A percentile compares a stretch with the other conserved stretches of the same genome.
These are phyloP conservation scores for Calonectria pteridis DNA, from an alignment of 2,329 filamentous ascomycete genomes.

Conservation along the genomic window DNA sequence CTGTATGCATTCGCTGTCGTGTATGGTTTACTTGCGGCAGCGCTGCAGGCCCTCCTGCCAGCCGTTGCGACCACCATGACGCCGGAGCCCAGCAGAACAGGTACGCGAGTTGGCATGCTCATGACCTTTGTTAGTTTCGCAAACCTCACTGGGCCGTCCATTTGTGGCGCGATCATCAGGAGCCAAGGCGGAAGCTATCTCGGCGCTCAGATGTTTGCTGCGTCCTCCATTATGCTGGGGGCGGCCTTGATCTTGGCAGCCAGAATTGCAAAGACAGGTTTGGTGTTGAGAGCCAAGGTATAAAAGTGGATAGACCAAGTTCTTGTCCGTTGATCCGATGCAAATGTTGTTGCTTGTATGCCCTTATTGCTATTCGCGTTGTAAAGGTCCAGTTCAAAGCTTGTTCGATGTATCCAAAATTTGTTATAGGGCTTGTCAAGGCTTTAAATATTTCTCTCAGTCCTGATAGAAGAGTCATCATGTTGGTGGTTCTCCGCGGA, in stretches of 20 bases:
- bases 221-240: conserved; percentile 36
- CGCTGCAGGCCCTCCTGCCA: conserved; percentile 64
- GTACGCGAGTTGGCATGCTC: conserved; percentile 53
- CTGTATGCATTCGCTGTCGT: conserved; percentile 49
- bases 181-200: conserved; percentile 32
- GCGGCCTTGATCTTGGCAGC: conserved; percentile 35
- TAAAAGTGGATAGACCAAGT: conserved; percentile 1
- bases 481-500: neutral
- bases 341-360: neutral
- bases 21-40: conserved; percentile 65
- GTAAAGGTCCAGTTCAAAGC: neutral
- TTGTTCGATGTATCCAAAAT: neutral
- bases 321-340: neutral
- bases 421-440: neutral
- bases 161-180: conserved; percentile 42
- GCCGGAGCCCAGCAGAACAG: conserved; percentile 47
- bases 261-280: conserved; percentile 33
- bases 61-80: conserved; percentile 59
- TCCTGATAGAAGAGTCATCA: neutral
- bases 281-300: conserved; percentile 25
- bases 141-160: conserved; percentile 46
- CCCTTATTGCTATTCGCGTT: neutral
- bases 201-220: conserved; percentile 43
- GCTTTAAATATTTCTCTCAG: neutral
- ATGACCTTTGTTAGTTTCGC: conserved; percentile 48